Evolutionary conservation across 2,329 filamentous ascomycete genomes (phyloP).

Genomic region (Fusarium goolgardi): DNA sequence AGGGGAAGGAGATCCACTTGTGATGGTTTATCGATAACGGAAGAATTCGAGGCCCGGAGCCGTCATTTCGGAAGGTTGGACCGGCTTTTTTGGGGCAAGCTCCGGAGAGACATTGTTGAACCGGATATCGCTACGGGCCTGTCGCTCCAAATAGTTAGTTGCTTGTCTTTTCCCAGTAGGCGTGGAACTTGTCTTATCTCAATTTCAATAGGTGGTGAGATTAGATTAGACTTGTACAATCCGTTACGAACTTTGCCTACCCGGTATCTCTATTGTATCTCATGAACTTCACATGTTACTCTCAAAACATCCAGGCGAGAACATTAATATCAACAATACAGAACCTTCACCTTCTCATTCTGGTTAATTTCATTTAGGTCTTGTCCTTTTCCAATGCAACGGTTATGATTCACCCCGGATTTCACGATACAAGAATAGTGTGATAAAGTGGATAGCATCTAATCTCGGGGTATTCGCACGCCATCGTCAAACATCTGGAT

Average conservation of each 20-base stretch:
- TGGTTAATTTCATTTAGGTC: neutral
- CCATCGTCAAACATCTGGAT: neutral
- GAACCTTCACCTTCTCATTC: neutral
- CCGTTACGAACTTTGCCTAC: neutral
- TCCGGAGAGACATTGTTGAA: neutral
- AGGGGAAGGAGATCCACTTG: neutral
- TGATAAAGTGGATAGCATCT: conserved; percentile 11
- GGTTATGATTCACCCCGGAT: neutral
- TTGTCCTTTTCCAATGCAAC: fast-evolving
- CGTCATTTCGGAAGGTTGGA: neutral
- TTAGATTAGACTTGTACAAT: neutral
- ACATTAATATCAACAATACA: neutral
- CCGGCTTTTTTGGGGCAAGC: neutral
- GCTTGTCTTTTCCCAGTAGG: neutral
- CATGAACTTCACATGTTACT: no score
- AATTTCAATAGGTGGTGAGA: neutral
- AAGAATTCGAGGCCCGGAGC: neutral
- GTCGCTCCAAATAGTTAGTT: no score
- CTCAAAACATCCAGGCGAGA: no score
- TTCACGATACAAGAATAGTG: neutral
- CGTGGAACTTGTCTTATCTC: neutral
- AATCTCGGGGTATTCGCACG: conserved; percentile 17
- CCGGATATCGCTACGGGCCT: neutral
- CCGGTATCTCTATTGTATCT: neutral
- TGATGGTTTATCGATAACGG: neutral